These are phyloP conservation scores for Mortierella sp. DNA, from an alignment of 371 early-diverging fungal species.

Conservation along the genomic window DNA sequence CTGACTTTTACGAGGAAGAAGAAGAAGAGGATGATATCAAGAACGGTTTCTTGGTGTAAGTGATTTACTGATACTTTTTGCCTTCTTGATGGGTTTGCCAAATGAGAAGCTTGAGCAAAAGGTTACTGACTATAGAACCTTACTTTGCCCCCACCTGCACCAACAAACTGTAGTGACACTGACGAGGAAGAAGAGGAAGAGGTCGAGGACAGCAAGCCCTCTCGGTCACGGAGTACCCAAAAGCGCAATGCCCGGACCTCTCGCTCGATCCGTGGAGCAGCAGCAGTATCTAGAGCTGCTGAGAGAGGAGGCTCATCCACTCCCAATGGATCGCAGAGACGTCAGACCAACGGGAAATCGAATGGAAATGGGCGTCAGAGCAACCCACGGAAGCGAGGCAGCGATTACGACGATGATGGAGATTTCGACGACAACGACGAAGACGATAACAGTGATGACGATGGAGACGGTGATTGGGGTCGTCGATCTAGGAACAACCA, in stretches of 20 bases:
- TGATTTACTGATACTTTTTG: neutral
- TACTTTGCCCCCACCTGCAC: too few relatives aligned
- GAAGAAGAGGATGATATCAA: slow-evolving; percentile 43
- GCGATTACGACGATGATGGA: slow-evolving; percentile 17
- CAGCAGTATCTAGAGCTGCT: neutral
- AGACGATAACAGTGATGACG: slow-evolving; percentile 54
- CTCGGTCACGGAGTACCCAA: slow-evolving; percentile 19
- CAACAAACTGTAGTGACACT: too few relatives aligned
- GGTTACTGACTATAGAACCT: too few relatives aligned
- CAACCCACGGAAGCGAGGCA: slow-evolving; percentile 12
- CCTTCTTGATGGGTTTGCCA: neutral
- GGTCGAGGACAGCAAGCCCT: slow-evolving; percentile 13
- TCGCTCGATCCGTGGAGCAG: slow-evolving; percentile 18
- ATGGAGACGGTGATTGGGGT: slow-evolving; percentile 2
- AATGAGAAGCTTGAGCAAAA: too few relatives aligned
- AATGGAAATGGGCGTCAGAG: slow-evolving; percentile 11
- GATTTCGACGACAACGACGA: slow-evolving; percentile 27
- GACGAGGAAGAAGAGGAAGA: slow-evolving; percentile 25
- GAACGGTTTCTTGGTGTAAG: slow-evolving; percentile 37
- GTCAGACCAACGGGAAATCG: slow-evolving; percentile 7
- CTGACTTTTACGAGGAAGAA: slow-evolving; percentile 62
- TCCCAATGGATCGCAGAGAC: slow-evolving; percentile 21
- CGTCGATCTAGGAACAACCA: neutral
- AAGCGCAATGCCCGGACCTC: slow-evolving; percentile 19
- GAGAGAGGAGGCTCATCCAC: neutral